Evolutionary conservation across 148 eudicot genomes (phyloP).

Genomic region (Rhododendron molle): DNA sequence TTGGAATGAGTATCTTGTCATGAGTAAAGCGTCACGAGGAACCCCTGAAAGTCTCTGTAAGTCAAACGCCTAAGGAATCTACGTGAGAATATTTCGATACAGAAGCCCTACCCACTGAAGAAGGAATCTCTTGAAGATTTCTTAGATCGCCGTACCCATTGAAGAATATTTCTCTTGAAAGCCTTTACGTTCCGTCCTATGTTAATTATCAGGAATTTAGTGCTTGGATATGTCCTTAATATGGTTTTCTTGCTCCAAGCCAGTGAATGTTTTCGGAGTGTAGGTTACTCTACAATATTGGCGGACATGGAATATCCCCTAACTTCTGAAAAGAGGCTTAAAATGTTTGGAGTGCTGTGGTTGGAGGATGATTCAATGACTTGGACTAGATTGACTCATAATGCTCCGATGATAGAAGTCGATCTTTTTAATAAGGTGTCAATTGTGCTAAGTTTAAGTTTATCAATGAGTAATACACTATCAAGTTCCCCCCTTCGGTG

Average conservation of each 20-base stretch:
- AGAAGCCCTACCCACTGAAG: background rate
- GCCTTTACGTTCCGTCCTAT: background rate
- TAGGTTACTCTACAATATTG: background rate
- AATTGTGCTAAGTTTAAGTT: background rate
- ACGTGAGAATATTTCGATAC: background rate
- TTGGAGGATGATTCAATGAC: background rate
- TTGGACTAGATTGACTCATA: background rate
- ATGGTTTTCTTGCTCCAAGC: background rate
- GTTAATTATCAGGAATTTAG: conserved; percentile 1
- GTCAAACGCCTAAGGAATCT: background rate
- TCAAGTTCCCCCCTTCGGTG: background rate
- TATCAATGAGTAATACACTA: background rate
- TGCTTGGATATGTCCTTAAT: background rate
- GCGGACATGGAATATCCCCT: background rate
- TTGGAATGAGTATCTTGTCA: background rate
- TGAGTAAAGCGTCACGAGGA: background rate
- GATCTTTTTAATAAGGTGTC: background rate
- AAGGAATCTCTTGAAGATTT: background rate
- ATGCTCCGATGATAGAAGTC: background rate
- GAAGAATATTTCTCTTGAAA: background rate
- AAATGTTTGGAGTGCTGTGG: background rate
- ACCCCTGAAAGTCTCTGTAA: background rate
- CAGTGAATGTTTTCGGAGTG: background rate
- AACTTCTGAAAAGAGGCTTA: background rate
- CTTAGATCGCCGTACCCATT: background rate